These are phyloP conservation scores for Candida broadrunensis DNA, from an alignment of 805 yeast species.

Conservation along the genomic window DNA sequence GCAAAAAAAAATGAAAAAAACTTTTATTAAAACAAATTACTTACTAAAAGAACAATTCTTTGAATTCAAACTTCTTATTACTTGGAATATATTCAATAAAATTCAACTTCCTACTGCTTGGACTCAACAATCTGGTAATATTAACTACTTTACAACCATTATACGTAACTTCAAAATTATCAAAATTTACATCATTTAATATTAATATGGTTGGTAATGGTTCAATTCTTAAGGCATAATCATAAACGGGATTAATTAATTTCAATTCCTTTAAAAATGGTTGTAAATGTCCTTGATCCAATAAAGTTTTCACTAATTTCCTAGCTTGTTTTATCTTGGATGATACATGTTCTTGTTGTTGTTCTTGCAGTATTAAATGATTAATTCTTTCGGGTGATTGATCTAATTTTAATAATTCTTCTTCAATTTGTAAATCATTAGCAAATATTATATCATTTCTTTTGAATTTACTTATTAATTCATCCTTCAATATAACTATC, in stretches of 20 bases:
- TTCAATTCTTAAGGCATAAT: conserved; percentile 62
- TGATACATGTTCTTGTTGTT: conserved; percentile 23
- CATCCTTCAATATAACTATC: conserved; percentile 70
- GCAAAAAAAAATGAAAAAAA: too few species aligned
- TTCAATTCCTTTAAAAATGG: conserved; percentile 67
- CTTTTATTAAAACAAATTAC: too few species aligned
- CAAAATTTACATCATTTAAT: conserved; percentile 69
- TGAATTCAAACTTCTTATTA: conserved; percentile 37
- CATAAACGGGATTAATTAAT: conserved; percentile 69
- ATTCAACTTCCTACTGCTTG: conserved; percentile 39
- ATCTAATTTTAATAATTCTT: conserved; percentile 14
- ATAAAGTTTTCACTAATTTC: conserved; percentile 70
- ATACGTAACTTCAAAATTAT: conserved; percentile 70
- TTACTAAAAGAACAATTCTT: conserved; percentile 12
- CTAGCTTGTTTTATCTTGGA: conserved; percentile 57
- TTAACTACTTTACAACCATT: conserved; percentile 81
- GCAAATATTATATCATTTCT: conserved; percentile 64
- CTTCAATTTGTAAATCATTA: conserved; percentile 24
- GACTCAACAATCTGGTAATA: conserved; percentile 53
- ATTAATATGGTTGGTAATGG: conserved; percentile 72
- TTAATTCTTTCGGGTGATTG: conserved; percentile 10
- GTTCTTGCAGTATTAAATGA: conserved; percentile 4
- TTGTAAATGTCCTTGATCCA: conserved; percentile 85
- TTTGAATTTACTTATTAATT: conserved; percentile 65
- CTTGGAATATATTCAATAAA: conserved; percentile 76